Evolutionary conservation across 495 filamentous ascomycete genomes (phyloP), one percentile per base, ranked within the genome.

Genomic region (Jackrogersella multiformis): DNA sequence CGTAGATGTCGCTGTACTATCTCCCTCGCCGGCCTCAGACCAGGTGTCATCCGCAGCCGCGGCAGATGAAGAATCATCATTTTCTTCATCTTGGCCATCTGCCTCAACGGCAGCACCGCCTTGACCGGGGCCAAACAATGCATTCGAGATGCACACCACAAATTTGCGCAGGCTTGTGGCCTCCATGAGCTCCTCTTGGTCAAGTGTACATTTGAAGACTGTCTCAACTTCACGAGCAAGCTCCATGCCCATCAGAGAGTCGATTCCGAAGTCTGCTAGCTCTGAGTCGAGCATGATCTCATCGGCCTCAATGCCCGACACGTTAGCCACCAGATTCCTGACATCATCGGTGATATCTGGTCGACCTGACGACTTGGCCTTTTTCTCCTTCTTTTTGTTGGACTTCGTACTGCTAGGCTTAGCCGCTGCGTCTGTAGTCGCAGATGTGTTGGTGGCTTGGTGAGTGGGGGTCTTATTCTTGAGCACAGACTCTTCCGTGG

Each of bases 161-260:
- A 46, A 46, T 23, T 46, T 46, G 8, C 21, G 44, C 10, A 46
- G 21, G 7, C 44, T 46, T n/a, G 44, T 46, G 4, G 44, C 44
- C 12, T 46, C 44, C 21, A 46, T 28, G 2, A 46, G 13, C 44
- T 46, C 20, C 2, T 46, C 44, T 15, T 46, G 44, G 8, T 26
- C 44, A 4, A 46, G 44, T 2, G 44, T 46, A 21, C 44, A 46
- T 28, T 23, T 23, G 23, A 46, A 46, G 8, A 46, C 44, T 12
- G 44, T n/a, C 13, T 46, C 44, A 2, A 46, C 44, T 46, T 46
- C 44, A 3, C 21, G 46, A 16, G 26, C 28, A 1, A 86, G 51
- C 69, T 87, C 85, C 82, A 85, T 84, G 0, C 78, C 81, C 75
- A 85, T 80, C 0, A 87, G 71, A 0, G 83, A 87, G 59, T 87